These are phyloP conservation scores for Colletotrichum nymphaeae DNA, from an alignment of 2,329 filamentous ascomycete species.

Conservation along the genomic window DNA sequence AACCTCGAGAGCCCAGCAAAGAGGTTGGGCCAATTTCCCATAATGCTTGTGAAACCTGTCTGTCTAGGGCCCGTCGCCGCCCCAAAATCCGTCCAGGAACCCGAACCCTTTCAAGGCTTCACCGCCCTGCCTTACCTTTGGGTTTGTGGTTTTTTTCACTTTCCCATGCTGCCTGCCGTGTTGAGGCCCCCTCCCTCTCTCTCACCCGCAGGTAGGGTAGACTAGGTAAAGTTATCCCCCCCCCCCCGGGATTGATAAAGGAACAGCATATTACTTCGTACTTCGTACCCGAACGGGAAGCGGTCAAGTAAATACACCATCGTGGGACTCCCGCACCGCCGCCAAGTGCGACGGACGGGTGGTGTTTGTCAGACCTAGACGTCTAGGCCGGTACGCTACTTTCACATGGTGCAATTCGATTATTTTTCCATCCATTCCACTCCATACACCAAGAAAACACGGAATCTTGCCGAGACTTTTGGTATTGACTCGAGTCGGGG, in stretches of 20 bases:
- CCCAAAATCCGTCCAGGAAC: not conserved
- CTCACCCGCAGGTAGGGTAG: constrained; percentile 6
- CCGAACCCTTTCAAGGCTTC: constrained; percentile 4
- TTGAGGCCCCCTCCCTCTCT: constrained; percentile 13
- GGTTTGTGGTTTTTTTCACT: too few species aligned
- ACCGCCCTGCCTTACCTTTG: constrained; percentile 17
- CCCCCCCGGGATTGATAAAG: too few species aligned
- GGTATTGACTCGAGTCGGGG: not conserved
- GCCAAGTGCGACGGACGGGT: not conserved
- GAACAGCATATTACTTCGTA: not conserved
- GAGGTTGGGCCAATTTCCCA: constrained; percentile 24
- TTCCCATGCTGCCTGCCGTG: not conserved
- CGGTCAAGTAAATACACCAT: constrained; percentile 8
- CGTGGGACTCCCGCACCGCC: not conserved
- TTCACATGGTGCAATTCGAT: not conserved
- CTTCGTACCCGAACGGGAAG: not conserved
- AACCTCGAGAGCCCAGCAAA: not conserved
- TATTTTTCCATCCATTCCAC: too few species aligned
- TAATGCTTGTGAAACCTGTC: constrained; percentile 7
- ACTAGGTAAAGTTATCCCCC: not conserved
- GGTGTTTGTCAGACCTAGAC: not conserved
- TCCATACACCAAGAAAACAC: not conserved
- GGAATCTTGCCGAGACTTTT: not conserved
- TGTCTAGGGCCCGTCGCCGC: not conserved
- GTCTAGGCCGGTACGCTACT: too few species aligned